These are phyloP conservation scores for Cinnamomum micranthum DNA, from an alignment of 164 flowering plant genomes.

Conservation along the genomic window DNA sequence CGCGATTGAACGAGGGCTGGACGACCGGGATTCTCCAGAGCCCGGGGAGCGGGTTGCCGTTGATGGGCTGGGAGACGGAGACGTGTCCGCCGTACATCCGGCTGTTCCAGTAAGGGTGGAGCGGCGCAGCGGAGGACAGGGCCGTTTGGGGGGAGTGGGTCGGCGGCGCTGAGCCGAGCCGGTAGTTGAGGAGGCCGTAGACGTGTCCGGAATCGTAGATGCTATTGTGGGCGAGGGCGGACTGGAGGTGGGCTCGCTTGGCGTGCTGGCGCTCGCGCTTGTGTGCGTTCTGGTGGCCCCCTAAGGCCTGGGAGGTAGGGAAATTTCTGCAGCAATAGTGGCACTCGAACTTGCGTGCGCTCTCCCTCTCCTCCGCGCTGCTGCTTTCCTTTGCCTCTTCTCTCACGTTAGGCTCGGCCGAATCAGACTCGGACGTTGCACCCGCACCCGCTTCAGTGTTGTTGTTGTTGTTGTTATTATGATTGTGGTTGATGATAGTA, in stretches of 20 bases:
- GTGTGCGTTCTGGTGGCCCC: conserved; percentile 98
- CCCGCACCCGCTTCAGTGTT: background rate
- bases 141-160: background rate
- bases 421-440: conserved; percentile 16
- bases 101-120: conserved; percentile 26
- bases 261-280: conserved; percentile 91
- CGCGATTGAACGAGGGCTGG: conserved; percentile 26
- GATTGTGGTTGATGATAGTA: too few species aligned
- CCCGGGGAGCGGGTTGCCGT: conserved; percentile 60
- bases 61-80: conserved; percentile 30
- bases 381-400: conserved; percentile 7
- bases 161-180: conserved; percentile 19
- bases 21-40: conserved; percentile 62
- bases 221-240: conserved; percentile 50
- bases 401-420: conserved; percentile 20
- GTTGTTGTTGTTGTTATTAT: too few species aligned
- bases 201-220: conserved; percentile 21
- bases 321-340: conserved; percentile 91
- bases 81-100: background rate
- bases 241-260: conserved; percentile 75
- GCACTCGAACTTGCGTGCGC: conserved; percentile 61
- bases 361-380: conserved; percentile 5
- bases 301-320: conserved; percentile 94
- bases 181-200: conserved; percentile 48
- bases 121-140: conserved; percentile 4